Evolutionary conservation across 2,329 filamentous ascomycete genomes (phyloP).

Genomic region (Fusarium subglutinans): DNA sequence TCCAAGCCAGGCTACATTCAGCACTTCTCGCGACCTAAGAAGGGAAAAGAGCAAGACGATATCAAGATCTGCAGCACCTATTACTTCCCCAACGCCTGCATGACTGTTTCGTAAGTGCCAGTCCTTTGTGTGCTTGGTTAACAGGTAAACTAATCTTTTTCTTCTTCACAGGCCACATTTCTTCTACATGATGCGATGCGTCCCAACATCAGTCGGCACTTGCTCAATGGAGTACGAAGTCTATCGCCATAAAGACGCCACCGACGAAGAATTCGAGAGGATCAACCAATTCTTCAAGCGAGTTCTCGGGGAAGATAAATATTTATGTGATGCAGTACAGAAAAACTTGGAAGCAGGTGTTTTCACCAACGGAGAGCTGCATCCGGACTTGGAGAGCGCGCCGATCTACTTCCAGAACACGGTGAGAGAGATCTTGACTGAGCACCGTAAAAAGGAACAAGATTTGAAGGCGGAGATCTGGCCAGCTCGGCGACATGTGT

Average conservation of each 20-base stretch:
- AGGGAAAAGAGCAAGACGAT: background rate
- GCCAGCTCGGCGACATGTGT: background rate
- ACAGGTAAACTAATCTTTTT: background rate
- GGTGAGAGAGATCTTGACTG: background rate
- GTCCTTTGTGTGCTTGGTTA: accelerated
- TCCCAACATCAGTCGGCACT: conserved; percentile 23
- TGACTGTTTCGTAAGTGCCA: conserved; percentile 24
- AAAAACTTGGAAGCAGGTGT: conserved; percentile 68
- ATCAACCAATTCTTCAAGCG: conserved; percentile 69
- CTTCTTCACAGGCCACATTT: conserved; percentile 6
- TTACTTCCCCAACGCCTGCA: conserved; percentile 27
- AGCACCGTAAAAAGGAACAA: background rate
- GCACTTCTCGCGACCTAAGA: conserved; percentile 4
- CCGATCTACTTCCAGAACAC: background rate
- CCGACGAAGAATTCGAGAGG: conserved; percentile 63
- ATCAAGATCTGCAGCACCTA: conserved; percentile 20
- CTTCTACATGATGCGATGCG: conserved; percentile 30
- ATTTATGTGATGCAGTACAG: conserved; percentile 66
- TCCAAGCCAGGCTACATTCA: conserved; percentile 29
- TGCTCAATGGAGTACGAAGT: conserved; percentile 52
- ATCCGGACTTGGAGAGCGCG: conserved; percentile 2
- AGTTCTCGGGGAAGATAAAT: conserved; percentile 67
- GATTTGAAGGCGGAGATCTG: background rate
- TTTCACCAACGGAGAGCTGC: conserved; percentile 41
- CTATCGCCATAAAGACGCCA: conserved; percentile 66